phyloP scores from a whole-genome alignment of 371 early-diverging fungal species.

The Mortierella sp. region DNA sequence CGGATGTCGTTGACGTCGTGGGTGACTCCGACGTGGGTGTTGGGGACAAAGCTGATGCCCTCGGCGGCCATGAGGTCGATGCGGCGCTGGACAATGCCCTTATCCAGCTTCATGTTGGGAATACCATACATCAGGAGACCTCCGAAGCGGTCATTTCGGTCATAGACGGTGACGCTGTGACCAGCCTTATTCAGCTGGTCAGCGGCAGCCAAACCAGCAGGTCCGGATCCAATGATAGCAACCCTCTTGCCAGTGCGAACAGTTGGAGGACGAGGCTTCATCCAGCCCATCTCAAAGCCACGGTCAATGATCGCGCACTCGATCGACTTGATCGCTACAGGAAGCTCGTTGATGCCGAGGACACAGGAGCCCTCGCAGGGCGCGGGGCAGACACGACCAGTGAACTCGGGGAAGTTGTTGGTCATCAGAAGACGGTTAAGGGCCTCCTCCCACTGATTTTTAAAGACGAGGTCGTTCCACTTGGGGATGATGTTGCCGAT shows the following conservation, averaged over 20 bases:
- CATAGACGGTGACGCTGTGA: slow-evolving; percentile 93
- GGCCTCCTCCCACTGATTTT: slow-evolving; percentile 95
- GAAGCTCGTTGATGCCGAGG: slow-evolving; percentile 90
- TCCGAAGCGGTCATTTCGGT: slow-evolving; percentile 95
- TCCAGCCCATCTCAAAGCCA: slow-evolving; percentile 97
- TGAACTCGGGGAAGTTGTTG: slow-evolving; percentile 98
- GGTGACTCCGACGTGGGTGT: slow-evolving; percentile 88
- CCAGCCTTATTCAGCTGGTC: slow-evolving; percentile 98
- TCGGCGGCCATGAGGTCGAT: slow-evolving; percentile 92
- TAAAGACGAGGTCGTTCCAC: slow-evolving; percentile 97
- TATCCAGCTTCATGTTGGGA: slow-evolving; percentile 99
- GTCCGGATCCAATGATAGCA: slow-evolving; percentile 95
- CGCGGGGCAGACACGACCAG: slow-evolving; percentile 94
- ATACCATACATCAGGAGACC: slow-evolving; percentile 98
- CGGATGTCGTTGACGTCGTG: slow-evolving; percentile 75
- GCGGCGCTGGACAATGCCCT: slow-evolving; percentile 92
- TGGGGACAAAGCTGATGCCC: slow-evolving; percentile 89
- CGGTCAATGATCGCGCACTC: slow-evolving; percentile 97
- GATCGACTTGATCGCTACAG: slow-evolving; percentile 96
- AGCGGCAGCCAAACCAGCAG: slow-evolving; percentile 96
- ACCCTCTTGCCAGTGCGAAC: slow-evolving; percentile 86
- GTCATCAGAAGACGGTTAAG: slow-evolving; percentile 93
- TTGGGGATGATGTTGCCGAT: slow-evolving; percentile 98
- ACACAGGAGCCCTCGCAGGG: slow-evolving; percentile 96
- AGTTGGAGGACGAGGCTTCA: slow-evolving; percentile 83